phyloP scores from a whole-genome alignment of 352 stramenopile genomes.

The Hyaloperonospora brassicae region DNA sequence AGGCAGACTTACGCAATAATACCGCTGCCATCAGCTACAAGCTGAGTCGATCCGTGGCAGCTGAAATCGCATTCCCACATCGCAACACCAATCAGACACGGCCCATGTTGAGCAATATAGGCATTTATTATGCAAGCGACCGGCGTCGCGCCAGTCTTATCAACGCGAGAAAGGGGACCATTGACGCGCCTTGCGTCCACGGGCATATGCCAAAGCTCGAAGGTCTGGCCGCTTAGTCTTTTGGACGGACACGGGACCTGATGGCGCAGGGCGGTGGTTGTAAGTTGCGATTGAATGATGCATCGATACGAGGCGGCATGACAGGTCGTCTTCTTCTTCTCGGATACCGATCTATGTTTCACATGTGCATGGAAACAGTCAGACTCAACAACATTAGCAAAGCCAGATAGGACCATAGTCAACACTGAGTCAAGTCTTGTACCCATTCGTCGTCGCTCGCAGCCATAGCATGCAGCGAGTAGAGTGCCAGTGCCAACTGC shows the following conservation, averaged over 20 bases:
- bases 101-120: no score
- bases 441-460: conserved; percentile 73
- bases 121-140: no score
- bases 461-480: conserved; percentile 75
- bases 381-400: background rate
- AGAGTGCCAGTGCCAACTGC: conserved; percentile 72
- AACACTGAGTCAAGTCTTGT: conserved; percentile 2
- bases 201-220: conserved; percentile 63
- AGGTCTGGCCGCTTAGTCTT: conserved; percentile 76
- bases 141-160: background rate
- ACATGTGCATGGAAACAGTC: background rate
- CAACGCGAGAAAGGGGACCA: background rate
- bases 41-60: no score
- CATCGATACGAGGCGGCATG: conserved; percentile 43
- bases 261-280: conserved; percentile 53
- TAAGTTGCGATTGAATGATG: conserved; percentile 75
- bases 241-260: conserved; percentile 54
- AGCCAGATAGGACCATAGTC: background rate
- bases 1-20: no score
- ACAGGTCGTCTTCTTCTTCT: conserved; percentile 57
- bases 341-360: conserved; percentile 34
- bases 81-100: no score
- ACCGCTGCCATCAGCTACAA: no score
- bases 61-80: no score
- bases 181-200: conserved; percentile 65